Evolutionary conservation across 2,329 filamentous ascomycete genomes (phyloP).

Genomic region (Penicillium sp.): DNA sequence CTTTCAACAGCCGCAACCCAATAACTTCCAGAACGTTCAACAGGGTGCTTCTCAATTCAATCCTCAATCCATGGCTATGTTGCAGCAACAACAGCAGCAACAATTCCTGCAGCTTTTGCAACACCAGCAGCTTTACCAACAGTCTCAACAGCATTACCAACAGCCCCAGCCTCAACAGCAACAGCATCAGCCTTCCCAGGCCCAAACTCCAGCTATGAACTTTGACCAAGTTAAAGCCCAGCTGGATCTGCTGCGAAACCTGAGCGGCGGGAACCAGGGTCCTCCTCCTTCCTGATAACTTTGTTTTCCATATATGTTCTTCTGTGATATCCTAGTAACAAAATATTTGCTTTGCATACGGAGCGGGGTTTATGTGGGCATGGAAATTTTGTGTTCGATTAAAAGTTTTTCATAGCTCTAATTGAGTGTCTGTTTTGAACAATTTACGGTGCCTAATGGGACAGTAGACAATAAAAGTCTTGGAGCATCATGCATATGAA

Average conservation of each 20-base stretch:
- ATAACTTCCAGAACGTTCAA: constrained; percentile 34
- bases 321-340: constrained; percentile 10
- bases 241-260: constrained; percentile 33
- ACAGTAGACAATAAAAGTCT: not conserved
- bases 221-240: constrained; percentile 38
- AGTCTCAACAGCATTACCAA: constrained; percentile 23
- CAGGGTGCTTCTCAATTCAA: constrained; percentile 48
- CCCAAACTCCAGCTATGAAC: constrained; percentile 26
- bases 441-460: not conserved
- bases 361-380: constrained; percentile 14
- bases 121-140: constrained; percentile 14
- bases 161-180: constrained; percentile 13
- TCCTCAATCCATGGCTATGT: constrained; percentile 48
- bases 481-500: constrained; percentile 1
- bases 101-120: constrained; percentile 23
- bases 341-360: constrained; percentile 23
- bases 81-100: constrained; percentile 39
- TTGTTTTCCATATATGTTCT: constrained; percentile 7
- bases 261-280: constrained; percentile 30
- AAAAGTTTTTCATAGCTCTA: constrained; percentile 7
- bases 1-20: constrained; percentile 38
- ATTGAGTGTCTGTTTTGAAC: not conserved
- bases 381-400: constrained; percentile 1
- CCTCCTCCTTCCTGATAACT: constrained; percentile 22
- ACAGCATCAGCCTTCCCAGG: constrained; percentile 16